Evolutionary conservation across 495 filamentous ascomycete species (phyloP).

Genomic region (Pseudevernia furfuracea): DNA sequence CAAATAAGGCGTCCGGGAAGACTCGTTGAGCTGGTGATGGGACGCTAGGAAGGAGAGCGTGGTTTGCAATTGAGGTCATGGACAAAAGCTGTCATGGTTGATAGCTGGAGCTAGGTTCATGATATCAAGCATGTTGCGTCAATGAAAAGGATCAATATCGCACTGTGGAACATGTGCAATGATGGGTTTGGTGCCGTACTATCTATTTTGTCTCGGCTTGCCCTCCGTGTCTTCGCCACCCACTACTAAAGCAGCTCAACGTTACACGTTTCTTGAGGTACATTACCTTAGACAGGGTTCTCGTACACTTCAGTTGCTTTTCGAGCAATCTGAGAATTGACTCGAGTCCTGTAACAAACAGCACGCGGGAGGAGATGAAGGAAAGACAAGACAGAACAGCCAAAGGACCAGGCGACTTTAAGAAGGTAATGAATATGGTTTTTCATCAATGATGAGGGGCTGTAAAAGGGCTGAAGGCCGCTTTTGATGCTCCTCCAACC

Average conservation of each 20-base stretch:
- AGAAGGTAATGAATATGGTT: no score
- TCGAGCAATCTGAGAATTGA: no score
- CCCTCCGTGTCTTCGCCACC: neutral
- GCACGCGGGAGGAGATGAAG: no score
- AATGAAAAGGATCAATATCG: neutral
- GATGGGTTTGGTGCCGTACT: neutral
- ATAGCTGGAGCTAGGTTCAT: constrained; percentile 1
- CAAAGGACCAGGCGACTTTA: no score
- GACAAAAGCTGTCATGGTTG: neutral
- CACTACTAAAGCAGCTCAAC: neutral
- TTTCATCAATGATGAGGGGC: no score
- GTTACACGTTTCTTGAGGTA: neutral
- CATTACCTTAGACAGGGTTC: no score
- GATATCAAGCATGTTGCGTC: constrained; percentile 3
- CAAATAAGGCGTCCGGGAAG: constrained; percentile 76
- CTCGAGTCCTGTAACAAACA: no score
- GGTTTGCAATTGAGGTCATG: neutral
- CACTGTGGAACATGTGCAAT: neutral
- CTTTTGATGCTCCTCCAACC: no score
- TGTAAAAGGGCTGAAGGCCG: no score
- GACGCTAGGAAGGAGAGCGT: neutral
- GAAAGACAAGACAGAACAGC: no score
- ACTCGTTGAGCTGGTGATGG: constrained; percentile 51
- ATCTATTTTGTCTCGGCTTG: neutral
- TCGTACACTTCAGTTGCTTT: no score